phyloP scores from a whole-genome alignment of 73 alveolate genomes.

The Paramecium octaurelia region DNA sequence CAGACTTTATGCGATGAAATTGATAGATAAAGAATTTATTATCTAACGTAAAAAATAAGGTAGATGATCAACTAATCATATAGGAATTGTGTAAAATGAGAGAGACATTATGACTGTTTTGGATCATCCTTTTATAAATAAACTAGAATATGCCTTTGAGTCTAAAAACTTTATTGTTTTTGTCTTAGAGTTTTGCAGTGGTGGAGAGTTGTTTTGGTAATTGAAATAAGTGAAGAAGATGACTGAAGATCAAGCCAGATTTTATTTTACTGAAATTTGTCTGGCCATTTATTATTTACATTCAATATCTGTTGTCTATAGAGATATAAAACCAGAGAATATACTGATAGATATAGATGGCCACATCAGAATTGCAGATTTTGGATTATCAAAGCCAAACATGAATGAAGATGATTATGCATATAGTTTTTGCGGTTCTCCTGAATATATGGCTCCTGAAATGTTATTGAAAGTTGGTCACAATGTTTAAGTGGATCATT shows the following conservation, averaged over 20 bases:
- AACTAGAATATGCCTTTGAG: constrained; percentile 78
- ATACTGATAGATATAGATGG: constrained; percentile 74
- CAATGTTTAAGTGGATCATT: constrained; percentile 65
- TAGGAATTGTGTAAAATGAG: constrained; percentile 53
- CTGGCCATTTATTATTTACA: constrained; percentile 75
- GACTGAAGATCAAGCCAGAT: constrained; percentile 69
- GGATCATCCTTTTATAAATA: constrained; percentile 76
- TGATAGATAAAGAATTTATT: constrained; percentile 72
- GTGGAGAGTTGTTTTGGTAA: constrained; percentile 88
- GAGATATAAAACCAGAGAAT: constrained; percentile 84
- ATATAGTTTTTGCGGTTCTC: constrained; percentile 73
- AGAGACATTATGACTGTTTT: constrained; percentile 61
- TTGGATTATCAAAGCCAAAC: constrained; percentile 70
- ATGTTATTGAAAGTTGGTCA: constrained; percentile 68
- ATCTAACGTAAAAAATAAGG: constrained; percentile 67
- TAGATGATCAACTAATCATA: constrained; percentile 43
- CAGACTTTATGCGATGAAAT: constrained; percentile 79
- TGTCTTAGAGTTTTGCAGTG: constrained; percentile 82
- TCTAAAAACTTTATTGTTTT: constrained; percentile 65
- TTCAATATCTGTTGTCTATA: constrained; percentile 34
- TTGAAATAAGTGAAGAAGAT: constrained; percentile 73
- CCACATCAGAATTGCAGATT: constrained; percentile 72
- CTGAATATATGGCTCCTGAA: constrained; percentile 77
- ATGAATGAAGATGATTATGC: constrained; percentile 62
- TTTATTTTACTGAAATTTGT: constrained; percentile 68